These are phyloP conservation scores for Kokia cookei DNA, from an alignment of 441 rosid species.

Conservation along the genomic window DNA sequence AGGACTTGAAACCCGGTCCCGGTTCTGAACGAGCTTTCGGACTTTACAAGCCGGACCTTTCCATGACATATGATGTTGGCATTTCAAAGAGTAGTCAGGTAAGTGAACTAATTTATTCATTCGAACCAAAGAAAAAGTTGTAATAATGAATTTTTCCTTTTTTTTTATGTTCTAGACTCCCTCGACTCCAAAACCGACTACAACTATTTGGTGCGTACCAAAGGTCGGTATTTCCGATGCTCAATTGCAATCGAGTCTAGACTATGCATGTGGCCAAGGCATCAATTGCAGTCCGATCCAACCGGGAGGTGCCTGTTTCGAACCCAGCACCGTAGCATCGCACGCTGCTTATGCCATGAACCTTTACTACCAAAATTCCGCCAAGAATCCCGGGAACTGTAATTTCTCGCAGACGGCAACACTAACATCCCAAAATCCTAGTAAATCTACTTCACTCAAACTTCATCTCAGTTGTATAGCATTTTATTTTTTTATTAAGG, in stretches of 20 bases:
- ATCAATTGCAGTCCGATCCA: slow-evolving; percentile 71
- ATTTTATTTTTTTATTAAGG: background rate
- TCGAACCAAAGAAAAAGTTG: background rate
- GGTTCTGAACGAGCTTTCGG: slow-evolving; percentile 81
- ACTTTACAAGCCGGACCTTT: slow-evolving; percentile 67
- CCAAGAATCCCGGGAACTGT: slow-evolving; percentile 53
- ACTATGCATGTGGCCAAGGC: slow-evolving; percentile 80
- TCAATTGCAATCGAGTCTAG: slow-evolving; percentile 66
- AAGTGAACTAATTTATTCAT: background rate
- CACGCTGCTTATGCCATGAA: slow-evolving; percentile 94
- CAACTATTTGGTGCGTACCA: slow-evolving; percentile 64
- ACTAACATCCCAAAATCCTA: slow-evolving; percentile 64
- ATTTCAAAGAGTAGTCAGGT: slow-evolving; percentile 64
- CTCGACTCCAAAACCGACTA: slow-evolving; percentile 30
- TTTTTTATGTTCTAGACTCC: slow-evolving; percentile 29
- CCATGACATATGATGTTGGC: slow-evolving; percentile 62
- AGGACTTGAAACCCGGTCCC: slow-evolving; percentile 74
- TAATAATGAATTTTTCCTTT: background rate
- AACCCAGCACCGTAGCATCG: slow-evolving; percentile 59
- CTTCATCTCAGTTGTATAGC: background rate
- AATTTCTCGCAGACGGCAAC: slow-evolving; percentile 75
- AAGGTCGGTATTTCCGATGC: slow-evolving; percentile 41
- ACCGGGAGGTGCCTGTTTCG: slow-evolving; percentile 83
- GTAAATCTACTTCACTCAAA: slow-evolving; percentile 35
- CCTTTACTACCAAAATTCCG: slow-evolving; percentile 59